phyloP scores from a whole-genome alignment of 1,139 yeast genomes.

The Arxiozyma slooffiae region DNA sequence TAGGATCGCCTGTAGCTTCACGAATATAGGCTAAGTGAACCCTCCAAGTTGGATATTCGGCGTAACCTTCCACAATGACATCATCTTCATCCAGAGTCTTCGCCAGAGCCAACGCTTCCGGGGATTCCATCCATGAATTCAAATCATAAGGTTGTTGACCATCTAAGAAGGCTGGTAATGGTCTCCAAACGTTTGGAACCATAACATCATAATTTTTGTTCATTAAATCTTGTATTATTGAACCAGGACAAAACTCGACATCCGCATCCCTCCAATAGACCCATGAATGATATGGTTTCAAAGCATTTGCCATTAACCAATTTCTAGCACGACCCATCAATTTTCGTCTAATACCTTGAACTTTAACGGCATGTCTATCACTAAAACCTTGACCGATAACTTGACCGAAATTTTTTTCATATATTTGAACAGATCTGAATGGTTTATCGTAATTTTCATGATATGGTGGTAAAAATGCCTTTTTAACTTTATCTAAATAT shows the following conservation, averaged over 20 bases:
- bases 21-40: slow-evolving; percentile 71
- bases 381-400: slow-evolving; percentile 80
- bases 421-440: slow-evolving; percentile 66
- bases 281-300: slow-evolving; percentile 84
- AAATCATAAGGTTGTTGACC: slow-evolving; percentile 78
- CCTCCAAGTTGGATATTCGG: slow-evolving; percentile 84
- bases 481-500: slow-evolving; percentile 47
- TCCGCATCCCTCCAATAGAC: slow-evolving; percentile 93
- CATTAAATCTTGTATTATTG: slow-evolving; percentile 73
- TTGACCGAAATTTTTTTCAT: slow-evolving; percentile 78
- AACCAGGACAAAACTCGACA: slow-evolving; percentile 72
- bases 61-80: slow-evolving; percentile 85
- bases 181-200: slow-evolving; percentile 90
- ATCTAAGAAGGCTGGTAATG: slow-evolving; percentile 65
- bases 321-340: slow-evolving; percentile 87
- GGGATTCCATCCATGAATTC: slow-evolving; percentile 82
- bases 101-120: slow-evolving; percentile 60
- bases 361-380: slow-evolving; percentile 81
- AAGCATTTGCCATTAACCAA: slow-evolving; percentile 69
- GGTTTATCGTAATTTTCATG: slow-evolving; percentile 60
- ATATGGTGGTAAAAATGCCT: slow-evolving; percentile 53
- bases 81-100: slow-evolving; percentile 63
- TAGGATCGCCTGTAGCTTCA: slow-evolving; percentile 51
- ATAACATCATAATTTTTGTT: slow-evolving; percentile 64
- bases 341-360: slow-evolving; percentile 79